Percentiles rank a stretch among this genome's conserved stretches.
phyloP scores from a whole-genome alignment of 768 basidiomycete species.

The Phlebiopsis gigantea region DNA sequence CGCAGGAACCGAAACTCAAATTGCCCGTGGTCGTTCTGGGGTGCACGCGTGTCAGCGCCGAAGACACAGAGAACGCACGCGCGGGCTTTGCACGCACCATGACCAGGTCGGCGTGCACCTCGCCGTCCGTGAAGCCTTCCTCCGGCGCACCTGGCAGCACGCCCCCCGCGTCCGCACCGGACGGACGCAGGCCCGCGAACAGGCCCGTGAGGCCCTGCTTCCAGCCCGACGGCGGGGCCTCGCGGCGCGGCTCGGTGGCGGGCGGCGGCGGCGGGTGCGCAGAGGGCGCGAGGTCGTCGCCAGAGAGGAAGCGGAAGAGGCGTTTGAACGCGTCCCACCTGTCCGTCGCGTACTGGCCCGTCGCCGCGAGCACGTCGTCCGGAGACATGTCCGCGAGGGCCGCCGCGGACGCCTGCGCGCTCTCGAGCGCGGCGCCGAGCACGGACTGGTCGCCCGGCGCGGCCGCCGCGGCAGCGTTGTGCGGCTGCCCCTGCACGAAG shows the following conservation, averaged over 20 bases:
- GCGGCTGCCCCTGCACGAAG: slow-evolving; percentile 61
- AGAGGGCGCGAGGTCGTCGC: slow-evolving; percentile 43
- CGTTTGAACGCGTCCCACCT: slow-evolving; percentile 35
- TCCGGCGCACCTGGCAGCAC: slow-evolving; percentile 27
- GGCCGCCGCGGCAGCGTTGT: slow-evolving; percentile 22
- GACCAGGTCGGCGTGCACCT: slow-evolving; percentile 75
- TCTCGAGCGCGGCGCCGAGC: slow-evolving; percentile 40
- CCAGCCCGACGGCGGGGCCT: slow-evolving; percentile 32
- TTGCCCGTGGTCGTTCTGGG: slow-evolving; percentile 68
- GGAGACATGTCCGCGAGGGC: slow-evolving; percentile 46
- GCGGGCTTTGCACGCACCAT: slow-evolving; percentile 50
- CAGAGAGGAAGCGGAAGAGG: slow-evolving; percentile 70
- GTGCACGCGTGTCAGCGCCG: slow-evolving; percentile 7
- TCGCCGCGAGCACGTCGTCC: slow-evolving; percentile 47
- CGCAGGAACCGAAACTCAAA: slow-evolving; percentile 76
- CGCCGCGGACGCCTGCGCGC: slow-evolving; percentile 32
- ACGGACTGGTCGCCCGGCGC: slow-evolving; percentile 15
- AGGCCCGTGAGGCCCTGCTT: slow-evolving; percentile 56
- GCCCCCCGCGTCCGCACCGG: slow-evolving; percentile 27
- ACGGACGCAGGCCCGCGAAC: slow-evolving; percentile 58
- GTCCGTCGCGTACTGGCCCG: slow-evolving; percentile 13
- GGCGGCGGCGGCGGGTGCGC: slow-evolving; percentile 23
- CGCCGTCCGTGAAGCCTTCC: slow-evolving; percentile 61
- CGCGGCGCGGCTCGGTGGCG: slow-evolving; percentile 26
- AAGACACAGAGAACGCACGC: neutral